Evolutionary conservation across 352 stramenopile genomes (phyloP).

Genomic region (Pythium folliculosum): DNA sequence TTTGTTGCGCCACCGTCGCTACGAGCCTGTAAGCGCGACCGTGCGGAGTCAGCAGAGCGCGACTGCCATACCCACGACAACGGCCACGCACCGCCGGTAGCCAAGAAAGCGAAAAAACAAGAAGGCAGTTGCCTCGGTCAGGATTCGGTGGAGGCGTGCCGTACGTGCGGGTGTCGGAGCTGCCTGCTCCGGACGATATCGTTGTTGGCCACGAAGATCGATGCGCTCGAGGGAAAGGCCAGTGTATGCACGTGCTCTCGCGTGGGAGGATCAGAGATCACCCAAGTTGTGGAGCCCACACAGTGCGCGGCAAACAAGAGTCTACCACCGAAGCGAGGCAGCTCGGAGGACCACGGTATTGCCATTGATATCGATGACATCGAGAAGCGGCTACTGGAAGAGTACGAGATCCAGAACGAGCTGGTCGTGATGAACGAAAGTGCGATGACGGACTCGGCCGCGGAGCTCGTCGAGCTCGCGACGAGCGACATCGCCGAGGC

Average conservation of each 20-base stretch:
- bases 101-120: background rate
- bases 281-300: background rate
- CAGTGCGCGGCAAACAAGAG: background rate
- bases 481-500: background rate
- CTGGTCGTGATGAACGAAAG: slow-evolving; percentile 32
- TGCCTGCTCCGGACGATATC: too few relatives aligned
- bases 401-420: slow-evolving; percentile 18
- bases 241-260: background rate
- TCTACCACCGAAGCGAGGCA: too few relatives aligned
- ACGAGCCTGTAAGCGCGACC: background rate
- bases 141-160: too few relatives aligned
- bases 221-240: too few relatives aligned
- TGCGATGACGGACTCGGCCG: slow-evolving; percentile 14
- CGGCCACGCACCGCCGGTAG: background rate
- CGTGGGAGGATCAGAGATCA: background rate
- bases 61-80: background rate
- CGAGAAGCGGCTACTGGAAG: slow-evolving; percentile 2
- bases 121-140: too few relatives aligned
- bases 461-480: slow-evolving; percentile 30
- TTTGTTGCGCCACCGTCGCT: background rate
- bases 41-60: slow-evolving; percentile 32
- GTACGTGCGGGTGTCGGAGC: too few relatives aligned
- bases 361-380: background rate
- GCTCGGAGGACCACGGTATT: too few relatives aligned
- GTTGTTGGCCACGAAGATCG: too few relatives aligned